Base-by-base conservation (phyloP, 176 grass and related monocot species). In the Musa troglodytarum region DNA sequence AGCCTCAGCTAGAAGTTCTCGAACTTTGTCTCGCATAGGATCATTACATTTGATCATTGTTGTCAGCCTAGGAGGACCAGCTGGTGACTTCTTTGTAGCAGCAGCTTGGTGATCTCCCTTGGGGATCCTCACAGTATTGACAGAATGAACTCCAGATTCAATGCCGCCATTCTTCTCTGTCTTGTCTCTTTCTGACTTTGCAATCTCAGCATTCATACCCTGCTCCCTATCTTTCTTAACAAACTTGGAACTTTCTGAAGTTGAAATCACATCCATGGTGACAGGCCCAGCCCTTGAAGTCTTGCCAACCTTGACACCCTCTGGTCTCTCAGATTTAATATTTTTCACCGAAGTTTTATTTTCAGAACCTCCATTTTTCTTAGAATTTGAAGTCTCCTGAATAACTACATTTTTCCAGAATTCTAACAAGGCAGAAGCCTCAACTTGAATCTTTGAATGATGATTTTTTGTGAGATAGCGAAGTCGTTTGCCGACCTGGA, bases 371-470 rank as follows among this genome's bases (percentile, higher is more conserved):
- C 49, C 68, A 20, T 70, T 70, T 20, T 50, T 69, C 67, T 70
- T 70, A 4, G 65, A 68, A 68, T 68, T 68, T 68, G 65, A 68
- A 13, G 68, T 70, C 49, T 70, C 68, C 68, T 70, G 43, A 70
- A 70, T 70, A 20, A 70, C 68, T 50, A 70, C 49, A 20, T 70
- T 70, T 51, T 70, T 70, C 68, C 68, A 70, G 2, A 20, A 70
- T 14, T 70, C 68, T 51, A 70, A 51, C 10, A 70, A 49, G 68
- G 68, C 8, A 70, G 68, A 51, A 70, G 68, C 68, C 49, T 70
- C 68, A 50, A 70, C 43, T 70, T 70, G 49, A 50, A 70, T 70
- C 68, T 70, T 70, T 70, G 68, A 70, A 70, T 70, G 68, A n/a
- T 4, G 15, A 51, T 70, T 43, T 70, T 70, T 70, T 1, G 49